These are phyloP conservation scores for Penicillium sp. DNA, from an alignment of 2,329 filamentous ascomycete species.

Conservation along the genomic window DNA sequence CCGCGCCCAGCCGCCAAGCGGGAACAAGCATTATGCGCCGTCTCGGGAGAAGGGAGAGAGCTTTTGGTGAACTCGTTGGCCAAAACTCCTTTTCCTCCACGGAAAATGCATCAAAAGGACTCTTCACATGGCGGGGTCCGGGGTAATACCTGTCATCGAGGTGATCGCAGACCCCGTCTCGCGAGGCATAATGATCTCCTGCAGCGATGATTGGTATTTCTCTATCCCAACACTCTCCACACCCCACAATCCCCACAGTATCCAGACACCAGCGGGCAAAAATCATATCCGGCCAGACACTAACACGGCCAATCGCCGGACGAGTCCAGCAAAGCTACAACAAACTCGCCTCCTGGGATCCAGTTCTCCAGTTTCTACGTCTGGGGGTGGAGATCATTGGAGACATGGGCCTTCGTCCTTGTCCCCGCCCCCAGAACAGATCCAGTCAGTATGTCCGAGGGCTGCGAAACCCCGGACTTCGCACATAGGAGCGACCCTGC, in stretches of 20 bases:
- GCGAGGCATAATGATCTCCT: background rate
- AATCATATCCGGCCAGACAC: conserved; percentile 12
- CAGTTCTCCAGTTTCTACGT: background rate
- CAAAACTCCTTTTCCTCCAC: conserved; percentile 1
- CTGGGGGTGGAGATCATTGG: conserved; percentile 6
- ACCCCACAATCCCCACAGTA: conserved; percentile 16
- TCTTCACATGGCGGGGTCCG: background rate
- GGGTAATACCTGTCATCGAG: conserved; percentile 2
- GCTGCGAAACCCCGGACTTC: conserved; percentile 4
- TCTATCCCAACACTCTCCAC: conserved; percentile 1
- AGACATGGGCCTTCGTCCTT: background rate
- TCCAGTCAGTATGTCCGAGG: background rate
- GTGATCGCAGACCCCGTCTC: background rate
- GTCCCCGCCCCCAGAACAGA: conserved; percentile 11
- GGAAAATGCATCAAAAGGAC: background rate
- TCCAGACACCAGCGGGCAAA: conserved; percentile 7
- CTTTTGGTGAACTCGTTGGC: background rate
- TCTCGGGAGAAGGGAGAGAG: background rate
- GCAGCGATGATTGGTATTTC: conserved; percentile 6
- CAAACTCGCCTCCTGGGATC: background rate
- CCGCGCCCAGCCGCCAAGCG: conserved; percentile 17
- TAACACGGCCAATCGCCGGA: conserved; percentile 1
- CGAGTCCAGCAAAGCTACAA: background rate
- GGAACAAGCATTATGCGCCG: conserved; percentile 18
- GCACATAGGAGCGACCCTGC: background rate